Percentiles rank a stretch among this genome's conserved stretches.
phyloP scores from a whole-genome alignment of 1,139 yeast genomes.

The Yamadazyma sp. region DNA sequence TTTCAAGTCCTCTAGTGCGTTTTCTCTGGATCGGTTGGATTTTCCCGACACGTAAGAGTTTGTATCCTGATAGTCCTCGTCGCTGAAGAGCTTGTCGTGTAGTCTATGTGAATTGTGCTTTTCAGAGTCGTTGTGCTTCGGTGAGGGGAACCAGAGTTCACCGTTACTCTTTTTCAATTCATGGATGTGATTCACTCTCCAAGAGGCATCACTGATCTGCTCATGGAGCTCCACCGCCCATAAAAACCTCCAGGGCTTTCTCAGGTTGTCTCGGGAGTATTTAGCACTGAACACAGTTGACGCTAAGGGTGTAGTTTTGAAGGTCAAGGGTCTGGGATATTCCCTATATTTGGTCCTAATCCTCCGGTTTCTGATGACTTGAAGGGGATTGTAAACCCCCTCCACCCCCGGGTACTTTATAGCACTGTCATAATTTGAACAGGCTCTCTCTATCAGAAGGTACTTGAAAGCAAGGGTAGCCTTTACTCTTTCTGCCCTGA shows the following conservation, averaged over 20 bases:
- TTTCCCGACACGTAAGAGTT: slow-evolving; percentile 1
- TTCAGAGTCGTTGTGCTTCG: neutral
- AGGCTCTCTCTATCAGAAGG: slow-evolving; percentile 42
- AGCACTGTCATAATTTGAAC: slow-evolving; percentile 16
- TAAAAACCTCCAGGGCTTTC: slow-evolving; percentile 34
- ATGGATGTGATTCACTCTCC: slow-evolving; percentile 69
- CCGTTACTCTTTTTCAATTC: slow-evolving; percentile 58
- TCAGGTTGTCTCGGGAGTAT: slow-evolving; percentile 22
- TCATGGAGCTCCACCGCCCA: slow-evolving; percentile 77
- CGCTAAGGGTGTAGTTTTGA: slow-evolving; percentile 47
- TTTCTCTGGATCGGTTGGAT: slow-evolving; percentile 1
- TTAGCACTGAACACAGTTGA: slow-evolving; percentile 53
- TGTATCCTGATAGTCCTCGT: slow-evolving; percentile 14
- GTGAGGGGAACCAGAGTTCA: slow-evolving; percentile 54
- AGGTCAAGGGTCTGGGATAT: slow-evolving; percentile 31
- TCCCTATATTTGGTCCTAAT: slow-evolving; percentile 49
- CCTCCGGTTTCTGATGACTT: slow-evolving; percentile 69
- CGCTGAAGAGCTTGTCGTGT: slow-evolving; percentile 33
- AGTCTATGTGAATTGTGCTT: slow-evolving; percentile 8
- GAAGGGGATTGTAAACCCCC: slow-evolving; percentile 79
- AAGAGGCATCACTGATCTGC: slow-evolving; percentile 55
- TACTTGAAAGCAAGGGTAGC: slow-evolving; percentile 53
- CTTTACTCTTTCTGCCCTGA: slow-evolving; percentile 55
- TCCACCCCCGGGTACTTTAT: slow-evolving; percentile 50
- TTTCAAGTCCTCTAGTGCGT: neutral